A percentile compares a stretch with the other conserved stretches of the same genome.
Evolutionary conservation across 257 asterid genomes (phyloP).

Genomic region (Coffea eugenioides): DNA sequence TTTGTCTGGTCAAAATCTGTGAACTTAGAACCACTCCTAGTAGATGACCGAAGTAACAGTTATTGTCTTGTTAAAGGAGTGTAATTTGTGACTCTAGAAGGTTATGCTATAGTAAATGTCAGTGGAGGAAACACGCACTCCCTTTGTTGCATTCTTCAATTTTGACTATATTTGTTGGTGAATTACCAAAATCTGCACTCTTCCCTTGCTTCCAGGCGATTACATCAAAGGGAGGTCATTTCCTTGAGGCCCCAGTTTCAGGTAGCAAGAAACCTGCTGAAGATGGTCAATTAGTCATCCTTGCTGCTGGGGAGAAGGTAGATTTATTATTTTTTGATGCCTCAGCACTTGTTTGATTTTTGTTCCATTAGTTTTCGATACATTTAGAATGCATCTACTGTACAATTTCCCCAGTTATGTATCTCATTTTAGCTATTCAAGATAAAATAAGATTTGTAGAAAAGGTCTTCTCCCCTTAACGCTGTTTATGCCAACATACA

Average conservation of each 20-base stretch:
- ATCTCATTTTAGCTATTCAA: too few species aligned
- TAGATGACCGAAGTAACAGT: not conserved
- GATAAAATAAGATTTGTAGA: too few species aligned
- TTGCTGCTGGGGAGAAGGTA: constrained; percentile 96
- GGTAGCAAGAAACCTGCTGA: constrained; percentile 99
- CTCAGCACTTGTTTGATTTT: not conserved
- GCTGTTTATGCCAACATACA: too few species aligned
- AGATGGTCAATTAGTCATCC: constrained; percentile 95
- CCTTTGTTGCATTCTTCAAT: not conserved
- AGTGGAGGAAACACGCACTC: not conserved
- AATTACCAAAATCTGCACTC: constrained; percentile 4
- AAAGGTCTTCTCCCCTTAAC: too few species aligned
- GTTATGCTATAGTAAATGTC: not conserved
- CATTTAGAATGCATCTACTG: not conserved
- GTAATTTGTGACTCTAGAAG: not conserved
- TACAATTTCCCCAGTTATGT: not conserved
- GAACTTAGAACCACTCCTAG: not conserved
- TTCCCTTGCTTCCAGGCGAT: constrained; percentile 62
- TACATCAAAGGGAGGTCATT: constrained; percentile 69
- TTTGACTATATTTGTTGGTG: not conserved
- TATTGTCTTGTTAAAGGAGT: not conserved
- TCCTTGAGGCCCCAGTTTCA: constrained; percentile 94
- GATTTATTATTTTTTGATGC: not conserved
- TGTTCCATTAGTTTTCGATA: not conserved
- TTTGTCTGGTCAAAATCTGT: not conserved